These are phyloP conservation scores for Neonectria magnoliae DNA, from an alignment of 2,329 filamentous ascomycete species.

Conservation along the genomic window DNA sequence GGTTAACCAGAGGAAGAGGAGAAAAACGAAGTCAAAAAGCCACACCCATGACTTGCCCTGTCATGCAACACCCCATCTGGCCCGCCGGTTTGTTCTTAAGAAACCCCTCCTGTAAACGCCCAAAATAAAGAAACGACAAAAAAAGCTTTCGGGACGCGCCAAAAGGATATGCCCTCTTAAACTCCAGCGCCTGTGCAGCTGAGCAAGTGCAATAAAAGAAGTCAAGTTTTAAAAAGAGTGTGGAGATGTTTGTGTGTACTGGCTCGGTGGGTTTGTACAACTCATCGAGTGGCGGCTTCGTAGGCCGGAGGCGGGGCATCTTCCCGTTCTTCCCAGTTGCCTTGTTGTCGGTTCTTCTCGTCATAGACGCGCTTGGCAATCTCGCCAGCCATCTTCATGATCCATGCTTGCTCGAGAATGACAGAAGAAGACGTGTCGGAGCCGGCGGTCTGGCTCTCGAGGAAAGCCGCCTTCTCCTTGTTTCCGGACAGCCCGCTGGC, in stretches of 20 bases:
- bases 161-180: conserved; percentile 27
- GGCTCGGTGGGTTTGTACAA: conserved; percentile 20
- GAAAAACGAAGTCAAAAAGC: conserved; percentile 24
- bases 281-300: conserved; percentile 59
- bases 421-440: conserved; percentile 65
- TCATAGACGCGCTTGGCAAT: conserved; percentile 89
- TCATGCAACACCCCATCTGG: conserved; percentile 29
- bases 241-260: conserved; percentile 31
- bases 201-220: conserved; percentile 26
- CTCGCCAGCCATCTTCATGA: conserved; percentile 93
- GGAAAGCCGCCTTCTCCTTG: conserved; percentile 44
- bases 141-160: conserved; percentile 23
- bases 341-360: conserved; percentile 70
- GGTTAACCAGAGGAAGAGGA: conserved; percentile 26
- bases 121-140: conserved; percentile 30
- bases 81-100: conserved; percentile 36
- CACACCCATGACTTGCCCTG: conserved; percentile 21
- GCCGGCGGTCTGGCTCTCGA: conserved; percentile 45
- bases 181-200: conserved; percentile 37
- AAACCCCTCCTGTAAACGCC: conserved; percentile 37
- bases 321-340: conserved; percentile 60
- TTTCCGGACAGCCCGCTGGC: conserved; percentile 32
- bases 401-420: conserved; percentile 84
- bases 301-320: conserved; percentile 71
- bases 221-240: conserved; percentile 34